Conservation (phyloP, 768 basidiomycete genomes). For the Russula virescens region DNA sequence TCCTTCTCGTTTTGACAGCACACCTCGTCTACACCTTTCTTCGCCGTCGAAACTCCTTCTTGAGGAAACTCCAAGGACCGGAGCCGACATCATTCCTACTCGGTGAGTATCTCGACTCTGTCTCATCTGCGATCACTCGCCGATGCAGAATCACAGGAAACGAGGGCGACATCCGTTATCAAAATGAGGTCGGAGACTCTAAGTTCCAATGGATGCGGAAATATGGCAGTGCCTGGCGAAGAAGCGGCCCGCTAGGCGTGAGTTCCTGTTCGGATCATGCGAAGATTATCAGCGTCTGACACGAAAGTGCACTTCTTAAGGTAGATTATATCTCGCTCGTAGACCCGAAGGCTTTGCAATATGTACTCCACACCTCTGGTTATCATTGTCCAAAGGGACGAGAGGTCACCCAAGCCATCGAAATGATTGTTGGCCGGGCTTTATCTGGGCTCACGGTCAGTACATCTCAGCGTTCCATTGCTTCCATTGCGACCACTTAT, state of each 20-base stretch:
- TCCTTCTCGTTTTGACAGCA: background rate
- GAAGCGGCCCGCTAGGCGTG: slow-evolving; percentile 24
- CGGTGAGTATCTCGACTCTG: background rate
- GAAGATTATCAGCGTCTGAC: background rate
- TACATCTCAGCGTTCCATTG: background rate
- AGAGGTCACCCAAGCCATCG: slow-evolving; percentile 10
- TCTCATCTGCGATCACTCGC: background rate
- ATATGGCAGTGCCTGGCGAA: slow-evolving; percentile 28
- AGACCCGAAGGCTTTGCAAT: slow-evolving; percentile 28
- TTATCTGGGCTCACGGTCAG: slow-evolving; percentile 26
- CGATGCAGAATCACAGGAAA: slow-evolving; percentile 23
- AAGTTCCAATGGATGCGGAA: slow-evolving; percentile 27
- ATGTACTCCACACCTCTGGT: slow-evolving; percentile 30
- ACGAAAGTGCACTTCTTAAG: slow-evolving; percentile 8
- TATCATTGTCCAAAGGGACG: slow-evolving; percentile 26
- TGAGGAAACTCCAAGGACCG: slow-evolving; percentile 18
- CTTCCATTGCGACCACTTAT: background rate
- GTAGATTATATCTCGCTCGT: background rate
- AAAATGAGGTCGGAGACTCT: slow-evolving; percentile 30
- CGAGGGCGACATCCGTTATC: slow-evolving; percentile 24
- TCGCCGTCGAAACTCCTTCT: slow-evolving; percentile 9
- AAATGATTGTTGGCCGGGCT: slow-evolving; percentile 23
- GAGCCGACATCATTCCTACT: slow-evolving; percentile 11
- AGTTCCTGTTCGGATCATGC: background rate
- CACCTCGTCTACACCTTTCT: slow-evolving; percentile 4